These are phyloP conservation scores for Sugiyamaella grinbergsii DNA, from an alignment of 1,139 yeast genomes.

Conservation along the genomic window DNA sequence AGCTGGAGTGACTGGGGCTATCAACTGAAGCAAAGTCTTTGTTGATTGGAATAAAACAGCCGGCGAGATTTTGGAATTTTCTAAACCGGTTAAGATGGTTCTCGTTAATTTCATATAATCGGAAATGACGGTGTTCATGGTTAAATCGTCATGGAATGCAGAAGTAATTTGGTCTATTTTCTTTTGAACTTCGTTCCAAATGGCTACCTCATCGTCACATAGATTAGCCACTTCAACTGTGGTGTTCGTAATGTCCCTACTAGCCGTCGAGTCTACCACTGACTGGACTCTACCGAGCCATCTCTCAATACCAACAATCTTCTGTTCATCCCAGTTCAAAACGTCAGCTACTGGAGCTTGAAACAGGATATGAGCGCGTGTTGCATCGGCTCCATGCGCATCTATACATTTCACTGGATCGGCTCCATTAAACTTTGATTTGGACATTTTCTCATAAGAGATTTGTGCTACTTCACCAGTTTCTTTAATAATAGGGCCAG, in stretches of 20 bases:
- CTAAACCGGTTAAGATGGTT: slow-evolving; percentile 41
- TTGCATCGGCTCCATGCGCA: slow-evolving; percentile 91
- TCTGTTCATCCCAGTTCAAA: slow-evolving; percentile 85
- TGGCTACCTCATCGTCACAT: slow-evolving; percentile 51
- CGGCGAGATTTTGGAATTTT: slow-evolving; percentile 39
- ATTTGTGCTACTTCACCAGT: slow-evolving; percentile 57
- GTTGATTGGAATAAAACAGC: slow-evolving; percentile 48
- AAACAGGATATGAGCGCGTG: slow-evolving; percentile 90
- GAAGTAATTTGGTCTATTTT: slow-evolving; percentile 54
- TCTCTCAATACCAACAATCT: slow-evolving; percentile 81
- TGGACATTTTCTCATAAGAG: slow-evolving; percentile 90
- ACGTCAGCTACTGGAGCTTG: slow-evolving; percentile 87
- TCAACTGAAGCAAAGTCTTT: slow-evolving; percentile 55
- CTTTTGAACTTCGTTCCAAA: slow-evolving; percentile 62
- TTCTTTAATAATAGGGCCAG: slow-evolving; percentile 50
- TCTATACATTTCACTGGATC: slow-evolving; percentile 79
- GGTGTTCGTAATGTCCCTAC: neutral
- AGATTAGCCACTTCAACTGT: slow-evolving; percentile 30
- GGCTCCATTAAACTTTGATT: slow-evolving; percentile 91
- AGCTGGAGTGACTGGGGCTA: slow-evolving; percentile 79
- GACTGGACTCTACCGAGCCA: slow-evolving; percentile 71
- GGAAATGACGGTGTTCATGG: slow-evolving; percentile 83
- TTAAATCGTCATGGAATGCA: slow-evolving; percentile 59
- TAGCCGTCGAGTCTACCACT: slow-evolving; percentile 27
- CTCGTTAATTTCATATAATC: slow-evolving; percentile 87